A percentile compares a stretch with the other conserved stretches of the same genome.
Conservation (phyloP, 2,329 filamentous ascomycete species). For the Helotiales sp. region DNA sequence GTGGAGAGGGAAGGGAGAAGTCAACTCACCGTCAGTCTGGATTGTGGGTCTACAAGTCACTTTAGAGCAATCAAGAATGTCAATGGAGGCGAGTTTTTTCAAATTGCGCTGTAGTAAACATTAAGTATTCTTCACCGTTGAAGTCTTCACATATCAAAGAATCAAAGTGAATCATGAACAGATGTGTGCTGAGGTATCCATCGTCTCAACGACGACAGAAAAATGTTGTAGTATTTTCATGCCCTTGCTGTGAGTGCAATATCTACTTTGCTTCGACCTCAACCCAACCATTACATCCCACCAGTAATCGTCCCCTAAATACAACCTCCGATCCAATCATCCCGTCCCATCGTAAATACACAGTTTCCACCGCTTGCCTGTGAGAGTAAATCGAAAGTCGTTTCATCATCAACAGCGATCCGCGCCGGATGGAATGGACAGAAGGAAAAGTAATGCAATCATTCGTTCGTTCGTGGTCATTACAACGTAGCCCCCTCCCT, state of each 20-base stretch:
- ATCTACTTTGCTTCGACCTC: neutral
- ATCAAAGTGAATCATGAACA: neutral
- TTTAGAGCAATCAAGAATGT: neutral
- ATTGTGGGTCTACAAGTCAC: neutral
- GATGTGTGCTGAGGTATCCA: neutral
- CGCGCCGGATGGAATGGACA: constrained; percentile 1
- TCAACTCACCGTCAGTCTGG: neutral
- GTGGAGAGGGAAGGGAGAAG: neutral
- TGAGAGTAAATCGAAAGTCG: neutral
- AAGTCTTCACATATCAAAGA: neutral
- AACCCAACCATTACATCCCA: neutral
- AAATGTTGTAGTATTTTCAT: neutral
- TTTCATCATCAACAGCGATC: neutral
- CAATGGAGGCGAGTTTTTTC: too few species aligned
- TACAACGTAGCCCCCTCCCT: neutral
- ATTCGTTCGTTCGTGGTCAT: constrained; percentile 29
- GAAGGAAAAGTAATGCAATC: neutral
- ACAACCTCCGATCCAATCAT: neutral
- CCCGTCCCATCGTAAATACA: constrained; percentile 1
- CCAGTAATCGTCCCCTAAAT: constrained; percentile 5
- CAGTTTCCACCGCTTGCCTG: neutral
- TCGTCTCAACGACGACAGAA: neutral
- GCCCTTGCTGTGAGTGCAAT: neutral
- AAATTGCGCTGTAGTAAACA: too few species aligned
- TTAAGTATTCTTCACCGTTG: neutral